Evolutionary conservation across 768 basidiomycete genomes (phyloP).

Genomic region (Amyloporia xantha): DNA sequence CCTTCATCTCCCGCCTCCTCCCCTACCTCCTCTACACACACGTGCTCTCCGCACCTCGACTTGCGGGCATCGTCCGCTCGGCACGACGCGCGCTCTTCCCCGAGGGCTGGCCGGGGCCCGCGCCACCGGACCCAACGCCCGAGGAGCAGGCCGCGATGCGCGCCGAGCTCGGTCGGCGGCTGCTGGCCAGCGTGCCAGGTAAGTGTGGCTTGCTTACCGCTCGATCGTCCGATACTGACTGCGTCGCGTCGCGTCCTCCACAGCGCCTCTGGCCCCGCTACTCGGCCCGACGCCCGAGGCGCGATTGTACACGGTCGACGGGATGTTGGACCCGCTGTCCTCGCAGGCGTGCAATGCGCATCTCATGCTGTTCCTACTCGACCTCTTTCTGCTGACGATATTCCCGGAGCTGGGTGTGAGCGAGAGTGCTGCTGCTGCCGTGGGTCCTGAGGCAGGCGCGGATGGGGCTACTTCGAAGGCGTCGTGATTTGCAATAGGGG

Average conservation of each 20-base stretch:
- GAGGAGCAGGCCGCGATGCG: conserved; percentile 68
- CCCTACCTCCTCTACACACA: conserved; percentile 56
- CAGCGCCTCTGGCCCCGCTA: conserved; percentile 41
- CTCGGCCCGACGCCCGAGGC: conserved; percentile 46
- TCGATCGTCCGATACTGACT: background rate
- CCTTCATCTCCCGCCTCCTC: conserved; percentile 38
- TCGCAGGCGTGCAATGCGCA: conserved; percentile 72
- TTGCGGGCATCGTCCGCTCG: conserved; percentile 47
- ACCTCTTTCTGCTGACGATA: conserved; percentile 58
- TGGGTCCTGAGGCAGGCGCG: too few species aligned
- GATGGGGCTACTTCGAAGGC: background rate
- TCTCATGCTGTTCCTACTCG: conserved; percentile 65
- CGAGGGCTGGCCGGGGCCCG: conserved; percentile 75
- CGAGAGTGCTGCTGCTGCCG: conserved; percentile 6
- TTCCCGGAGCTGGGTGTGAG: conserved; percentile 70
- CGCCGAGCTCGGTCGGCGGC: conserved; percentile 29
- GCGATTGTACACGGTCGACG: conserved; percentile 36
- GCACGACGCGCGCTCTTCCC: conserved; percentile 79
- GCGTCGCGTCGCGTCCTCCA: conserved; percentile 14
- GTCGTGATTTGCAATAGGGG: background rate
- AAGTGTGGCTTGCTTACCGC: conserved; percentile 9
- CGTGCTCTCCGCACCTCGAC: conserved; percentile 44
- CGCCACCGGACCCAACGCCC: conserved; percentile 64
- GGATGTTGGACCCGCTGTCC: conserved; percentile 54
- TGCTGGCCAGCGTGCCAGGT: conserved; percentile 41